phyloP scores from a whole-genome alignment of 257 asterid genomes.

The Solanum bulbocastanum region DNA sequence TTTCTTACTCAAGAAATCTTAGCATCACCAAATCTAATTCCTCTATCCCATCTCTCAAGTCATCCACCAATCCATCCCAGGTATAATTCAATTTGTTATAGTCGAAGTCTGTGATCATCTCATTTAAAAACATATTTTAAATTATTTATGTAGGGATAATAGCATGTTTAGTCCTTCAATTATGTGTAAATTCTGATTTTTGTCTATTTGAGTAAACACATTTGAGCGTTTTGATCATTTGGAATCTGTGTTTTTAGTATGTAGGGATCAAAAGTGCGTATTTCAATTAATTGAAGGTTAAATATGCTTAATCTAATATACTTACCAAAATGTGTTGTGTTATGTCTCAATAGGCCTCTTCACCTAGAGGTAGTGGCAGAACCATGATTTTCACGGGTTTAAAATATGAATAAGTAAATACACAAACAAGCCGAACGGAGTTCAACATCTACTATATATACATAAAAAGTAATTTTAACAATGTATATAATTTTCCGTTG shows the following conservation, averaged over 20 bases:
- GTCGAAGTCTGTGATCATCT: background rate
- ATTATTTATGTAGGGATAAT: background rate
- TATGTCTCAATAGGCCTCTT: background rate
- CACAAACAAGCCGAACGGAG: background rate
- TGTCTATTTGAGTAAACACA: background rate
- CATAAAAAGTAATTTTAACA: too few relatives aligned
- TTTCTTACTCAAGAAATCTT: conserved; percentile 35
- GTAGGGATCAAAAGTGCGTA: background rate
- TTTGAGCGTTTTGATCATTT: background rate
- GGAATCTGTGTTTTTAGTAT: background rate
- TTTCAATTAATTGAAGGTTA: background rate
- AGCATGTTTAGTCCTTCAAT: background rate
- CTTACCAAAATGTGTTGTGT: background rate
- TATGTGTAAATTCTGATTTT: background rate
- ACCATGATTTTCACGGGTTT: background rate
- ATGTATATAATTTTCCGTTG: background rate
- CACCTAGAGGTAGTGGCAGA: background rate
- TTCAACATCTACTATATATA: too few relatives aligned
- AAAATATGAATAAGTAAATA: background rate
- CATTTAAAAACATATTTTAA: background rate
- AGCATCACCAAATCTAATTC: conserved; percentile 16
- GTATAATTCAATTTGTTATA: conserved; percentile 9
- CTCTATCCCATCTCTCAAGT: conserved; percentile 15
- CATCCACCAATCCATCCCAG: conserved; percentile 25
- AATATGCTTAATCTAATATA: background rate